phyloP scores from a whole-genome alignment of 1,284 basidiomycete genomes.

The Omphalotus olearius region DNA sequence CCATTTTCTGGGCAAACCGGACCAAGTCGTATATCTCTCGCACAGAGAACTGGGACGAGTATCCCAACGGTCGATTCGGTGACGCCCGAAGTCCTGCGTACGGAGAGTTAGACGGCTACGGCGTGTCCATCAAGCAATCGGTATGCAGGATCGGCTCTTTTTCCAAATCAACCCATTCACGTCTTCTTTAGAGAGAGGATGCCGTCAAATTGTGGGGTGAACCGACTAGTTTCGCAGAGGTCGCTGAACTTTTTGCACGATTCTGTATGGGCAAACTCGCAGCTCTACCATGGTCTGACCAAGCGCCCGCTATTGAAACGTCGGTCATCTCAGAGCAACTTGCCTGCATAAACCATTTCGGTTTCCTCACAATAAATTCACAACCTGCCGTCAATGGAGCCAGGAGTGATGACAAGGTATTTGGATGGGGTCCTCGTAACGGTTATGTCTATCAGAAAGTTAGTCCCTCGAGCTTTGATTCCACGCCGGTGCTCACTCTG shows the following conservation, averaged over 20 bases:
- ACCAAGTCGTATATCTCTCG: slow-evolving; percentile 89
- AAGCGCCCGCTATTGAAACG: slow-evolving; percentile 83
- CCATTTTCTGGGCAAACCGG: slow-evolving; percentile 95
- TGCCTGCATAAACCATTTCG: slow-evolving; percentile 81
- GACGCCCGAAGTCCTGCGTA: slow-evolving; percentile 96
- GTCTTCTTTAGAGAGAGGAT: slow-evolving; percentile 63
- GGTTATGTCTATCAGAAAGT: slow-evolving; percentile 98
- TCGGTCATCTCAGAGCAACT: slow-evolving; percentile 79
- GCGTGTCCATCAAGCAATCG: slow-evolving; percentile 80
- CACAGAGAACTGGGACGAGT: slow-evolving; percentile 98
- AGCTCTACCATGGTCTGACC: slow-evolving; percentile 96
- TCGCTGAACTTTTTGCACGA: slow-evolving; percentile 72
- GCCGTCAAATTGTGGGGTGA: slow-evolving; percentile 87
- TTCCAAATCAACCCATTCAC: slow-evolving; percentile 11
- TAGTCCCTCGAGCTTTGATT: slow-evolving; percentile 18
- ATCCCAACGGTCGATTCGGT: slow-evolving; percentile 97
- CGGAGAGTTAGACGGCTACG: slow-evolving; percentile 96
- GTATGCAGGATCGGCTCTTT: slow-evolving; percentile 36
- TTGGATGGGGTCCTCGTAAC: slow-evolving; percentile 93
- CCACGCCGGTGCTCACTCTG: slow-evolving; percentile 4
- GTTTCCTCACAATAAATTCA: slow-evolving; percentile 97
- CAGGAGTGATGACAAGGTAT: slow-evolving; percentile 78
- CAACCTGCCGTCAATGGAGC: slow-evolving; percentile 97
- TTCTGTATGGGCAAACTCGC: slow-evolving; percentile 73
- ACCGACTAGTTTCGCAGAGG: slow-evolving; percentile 65